Evolutionary conservation across 2,329 filamentous ascomycete species (phyloP).

Genomic region (Cercospora sp.): DNA sequence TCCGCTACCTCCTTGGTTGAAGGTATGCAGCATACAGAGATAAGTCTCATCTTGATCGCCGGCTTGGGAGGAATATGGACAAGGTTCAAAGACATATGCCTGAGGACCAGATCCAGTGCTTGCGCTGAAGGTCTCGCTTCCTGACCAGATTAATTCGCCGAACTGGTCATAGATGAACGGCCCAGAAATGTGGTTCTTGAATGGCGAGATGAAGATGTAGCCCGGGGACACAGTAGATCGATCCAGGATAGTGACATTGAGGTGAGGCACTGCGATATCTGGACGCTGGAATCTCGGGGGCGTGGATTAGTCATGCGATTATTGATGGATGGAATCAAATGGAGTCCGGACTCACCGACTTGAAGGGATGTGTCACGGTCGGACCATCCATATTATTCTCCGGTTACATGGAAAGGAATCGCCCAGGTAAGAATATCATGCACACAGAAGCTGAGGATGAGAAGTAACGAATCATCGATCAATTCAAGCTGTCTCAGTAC

Average conservation of each 20-base stretch:
- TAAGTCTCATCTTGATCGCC: background rate
- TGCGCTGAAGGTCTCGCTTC: background rate
- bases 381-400: background rate
- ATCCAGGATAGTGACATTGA: background rate
- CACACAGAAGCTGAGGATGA: background rate
- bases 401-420: background rate
- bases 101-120: background rate
- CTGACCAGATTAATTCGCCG: background rate
- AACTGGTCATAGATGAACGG: slow-evolving; percentile 6
- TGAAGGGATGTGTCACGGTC: background rate
- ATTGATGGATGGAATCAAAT: background rate
- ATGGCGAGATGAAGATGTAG: background rate
- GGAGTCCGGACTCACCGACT: background rate
- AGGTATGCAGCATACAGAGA: background rate
- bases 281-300: background rate
- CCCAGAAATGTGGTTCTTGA: background rate
- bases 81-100: background rate
- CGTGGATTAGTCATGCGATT: background rate
- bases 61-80: background rate
- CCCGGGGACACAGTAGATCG: background rate
- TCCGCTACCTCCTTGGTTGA: slow-evolving; percentile 1
- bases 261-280: background rate
- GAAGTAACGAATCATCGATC: background rate
- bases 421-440: background rate
- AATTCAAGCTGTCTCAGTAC: background rate